A percentile compares a stretch with the other conserved stretches of the same genome.
These are phyloP conservation scores for Candida lessepsii DNA, from an alignment of 805 yeast species.

Conservation along the genomic window DNA sequence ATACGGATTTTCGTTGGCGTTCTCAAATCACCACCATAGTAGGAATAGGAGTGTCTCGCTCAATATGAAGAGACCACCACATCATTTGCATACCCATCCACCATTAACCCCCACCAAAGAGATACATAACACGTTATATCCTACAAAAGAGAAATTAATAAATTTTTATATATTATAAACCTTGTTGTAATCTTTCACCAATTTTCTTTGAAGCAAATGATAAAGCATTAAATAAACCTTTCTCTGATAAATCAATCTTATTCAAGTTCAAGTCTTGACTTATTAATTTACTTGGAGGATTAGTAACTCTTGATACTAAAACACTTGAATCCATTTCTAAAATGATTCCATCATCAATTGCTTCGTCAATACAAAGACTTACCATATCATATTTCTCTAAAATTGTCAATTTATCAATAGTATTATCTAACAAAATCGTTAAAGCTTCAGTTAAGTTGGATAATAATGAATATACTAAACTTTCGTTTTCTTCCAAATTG, in stretches of 20 bases:
- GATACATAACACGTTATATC: too few relatives aligned
- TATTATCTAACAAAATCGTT: conserved; percentile 65
- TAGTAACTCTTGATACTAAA: conserved; percentile 88
- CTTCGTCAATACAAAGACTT: conserved; percentile 83
- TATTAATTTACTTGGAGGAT: conserved; percentile 55
- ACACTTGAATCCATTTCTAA: conserved; percentile 86
- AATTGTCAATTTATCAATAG: conserved; percentile 75
- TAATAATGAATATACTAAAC: conserved; percentile 70
- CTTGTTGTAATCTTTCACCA: conserved; percentile 47
- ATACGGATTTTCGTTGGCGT: conserved; percentile 3
- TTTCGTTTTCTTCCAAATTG: conserved; percentile 79
- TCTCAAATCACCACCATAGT: background rate
- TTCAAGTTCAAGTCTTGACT: conserved; percentile 56
- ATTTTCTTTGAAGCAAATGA: conserved; percentile 79
- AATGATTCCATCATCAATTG: conserved; percentile 90
- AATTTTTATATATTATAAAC: conserved; percentile 24
- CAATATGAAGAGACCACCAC: too few relatives aligned
- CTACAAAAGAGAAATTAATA: background rate
- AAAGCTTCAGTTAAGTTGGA: conserved; percentile 79
- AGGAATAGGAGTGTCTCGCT: too few relatives aligned
- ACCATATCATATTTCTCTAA: conserved; percentile 85
- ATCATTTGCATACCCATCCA: too few relatives aligned
- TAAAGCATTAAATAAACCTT: conserved; percentile 79
- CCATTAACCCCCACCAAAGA: too few relatives aligned
- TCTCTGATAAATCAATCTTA: conserved; percentile 66